A percentile compares a stretch with the other conserved stretches of the same genome.
Evolutionary conservation across 2,329 filamentous ascomycete species (phyloP).

Genomic region (Fusarium praegraminearum): DNA sequence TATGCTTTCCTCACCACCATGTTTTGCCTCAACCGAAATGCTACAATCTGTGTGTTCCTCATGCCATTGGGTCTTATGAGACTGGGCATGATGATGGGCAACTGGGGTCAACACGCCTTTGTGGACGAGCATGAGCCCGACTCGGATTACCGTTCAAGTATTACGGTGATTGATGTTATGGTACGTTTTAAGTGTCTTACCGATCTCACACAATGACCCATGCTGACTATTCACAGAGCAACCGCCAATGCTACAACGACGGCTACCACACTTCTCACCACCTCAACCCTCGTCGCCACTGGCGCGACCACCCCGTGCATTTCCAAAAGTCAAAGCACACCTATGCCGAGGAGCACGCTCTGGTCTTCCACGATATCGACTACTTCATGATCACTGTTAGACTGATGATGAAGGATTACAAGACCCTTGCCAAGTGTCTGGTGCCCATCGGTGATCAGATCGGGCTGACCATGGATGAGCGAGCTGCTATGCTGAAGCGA

Average conservation of each 20-base stretch:
- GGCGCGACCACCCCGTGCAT: conserved; percentile 81
- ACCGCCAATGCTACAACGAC: conserved; percentile 85
- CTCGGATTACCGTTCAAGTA: conserved; percentile 82
- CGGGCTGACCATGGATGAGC: conserved; percentile 67
- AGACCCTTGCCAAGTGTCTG: conserved; percentile 74
- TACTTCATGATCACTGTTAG: conserved; percentile 80
- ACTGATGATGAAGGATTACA: conserved; percentile 78
- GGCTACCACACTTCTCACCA: conserved; percentile 87
- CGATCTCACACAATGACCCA: too few relatives aligned
- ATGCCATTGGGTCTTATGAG: conserved; percentile 75
- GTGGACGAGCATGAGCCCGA: conserved; percentile 80
- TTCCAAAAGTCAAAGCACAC: conserved; percentile 77
- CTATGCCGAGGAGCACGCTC: conserved; percentile 74
- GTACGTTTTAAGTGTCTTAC: conserved; percentile 60
- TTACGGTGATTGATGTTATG: conserved; percentile 81
- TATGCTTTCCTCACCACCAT: conserved; percentile 67
- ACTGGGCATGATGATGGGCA: conserved; percentile 81
- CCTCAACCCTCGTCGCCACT: conserved; percentile 81
- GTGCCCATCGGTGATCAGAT: conserved; percentile 82
- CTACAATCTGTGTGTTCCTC: conserved; percentile 74
- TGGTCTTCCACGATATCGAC: conserved; percentile 85
- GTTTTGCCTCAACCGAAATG: conserved; percentile 61
- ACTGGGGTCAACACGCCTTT: conserved; percentile 87
- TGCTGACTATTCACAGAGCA: conserved; percentile 66
- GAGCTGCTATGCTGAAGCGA: conserved; percentile 39